Evolutionary conservation across 768 basidiomycete genomes (phyloP).

Genomic region (Agaricus bisporus): DNA sequence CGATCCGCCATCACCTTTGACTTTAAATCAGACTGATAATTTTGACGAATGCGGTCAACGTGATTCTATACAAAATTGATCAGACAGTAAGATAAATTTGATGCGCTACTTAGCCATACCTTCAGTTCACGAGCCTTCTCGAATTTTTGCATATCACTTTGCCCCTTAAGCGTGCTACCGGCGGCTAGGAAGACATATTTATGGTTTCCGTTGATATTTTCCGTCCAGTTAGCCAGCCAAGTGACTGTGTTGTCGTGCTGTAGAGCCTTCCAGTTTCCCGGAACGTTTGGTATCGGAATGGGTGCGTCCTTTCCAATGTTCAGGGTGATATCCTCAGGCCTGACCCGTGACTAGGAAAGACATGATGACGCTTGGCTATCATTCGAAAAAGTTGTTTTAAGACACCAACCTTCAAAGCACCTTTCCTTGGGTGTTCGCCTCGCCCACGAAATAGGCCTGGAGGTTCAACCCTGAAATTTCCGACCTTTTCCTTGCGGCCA

Average conservation of each 20-base stretch:
- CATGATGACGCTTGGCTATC: slow-evolving; percentile 4
- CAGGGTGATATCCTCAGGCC: slow-evolving; percentile 92
- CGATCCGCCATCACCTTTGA: slow-evolving; percentile 91
- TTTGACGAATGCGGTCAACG: slow-evolving; percentile 85
- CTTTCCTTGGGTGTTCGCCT: slow-evolving; percentile 98
- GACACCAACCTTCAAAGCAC: slow-evolving; percentile 75
- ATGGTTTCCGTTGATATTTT: slow-evolving; percentile 92
- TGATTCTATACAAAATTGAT: slow-evolving; percentile 51
- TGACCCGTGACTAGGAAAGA: slow-evolving; percentile 63
- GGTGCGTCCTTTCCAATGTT: slow-evolving; percentile 81
- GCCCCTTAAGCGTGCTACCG: slow-evolving; percentile 96
- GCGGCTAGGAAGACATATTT: slow-evolving; percentile 99
- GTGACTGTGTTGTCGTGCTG: slow-evolving; percentile 95
- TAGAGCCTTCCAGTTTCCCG: slow-evolving; percentile 86
- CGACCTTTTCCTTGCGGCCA: slow-evolving; percentile 95
- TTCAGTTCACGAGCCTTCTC: slow-evolving; percentile 97
- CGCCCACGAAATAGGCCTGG: slow-evolving; percentile 98
- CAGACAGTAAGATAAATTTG: background rate
- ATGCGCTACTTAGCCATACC: slow-evolving; percentile 33
- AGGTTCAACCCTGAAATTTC: slow-evolving; percentile 97
- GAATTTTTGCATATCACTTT: slow-evolving; percentile 96
- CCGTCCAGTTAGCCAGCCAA: slow-evolving; percentile 98
- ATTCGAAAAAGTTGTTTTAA: background rate
- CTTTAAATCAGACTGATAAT: slow-evolving; percentile 80
- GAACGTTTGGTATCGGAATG: slow-evolving; percentile 83